A percentile compares a stretch with the other conserved stretches of the same genome.
These are phyloP conservation scores for Scenedesmus sp. DNA, from an alignment of 163 green algal genomes.

Conservation along the genomic window DNA sequence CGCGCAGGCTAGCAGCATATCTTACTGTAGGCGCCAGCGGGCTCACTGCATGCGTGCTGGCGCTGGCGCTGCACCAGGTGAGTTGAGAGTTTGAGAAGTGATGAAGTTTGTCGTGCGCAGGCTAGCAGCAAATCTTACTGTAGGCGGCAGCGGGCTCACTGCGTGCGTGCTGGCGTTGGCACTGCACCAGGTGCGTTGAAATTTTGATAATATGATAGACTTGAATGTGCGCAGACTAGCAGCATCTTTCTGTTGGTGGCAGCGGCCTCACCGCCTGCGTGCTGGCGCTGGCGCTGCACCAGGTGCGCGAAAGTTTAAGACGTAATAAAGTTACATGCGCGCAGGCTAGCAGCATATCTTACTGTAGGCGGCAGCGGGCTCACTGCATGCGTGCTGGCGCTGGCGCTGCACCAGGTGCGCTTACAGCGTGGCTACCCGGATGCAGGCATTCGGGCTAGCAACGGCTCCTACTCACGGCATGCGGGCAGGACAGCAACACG, in stretches of 20 bases:
- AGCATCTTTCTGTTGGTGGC: constrained; percentile 62
- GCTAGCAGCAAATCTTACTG: no score
- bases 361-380: constrained; percentile 84
- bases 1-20: no score
- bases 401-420: constrained; percentile 71
- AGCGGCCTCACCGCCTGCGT: constrained; percentile 95
- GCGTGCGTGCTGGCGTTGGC: constrained; percentile 93
- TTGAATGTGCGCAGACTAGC: neutral
- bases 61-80: constrained; percentile 76
- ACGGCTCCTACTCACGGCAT: constrained; percentile 38
- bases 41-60: constrained; percentile 94
- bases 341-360: no score
- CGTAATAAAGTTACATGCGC: neutral
- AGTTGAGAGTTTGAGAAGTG: neutral
- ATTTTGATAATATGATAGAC: no score
- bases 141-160: constrained; percentile 91
- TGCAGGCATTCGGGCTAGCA: no score
- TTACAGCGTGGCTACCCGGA: no score
- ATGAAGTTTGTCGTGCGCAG: neutral
- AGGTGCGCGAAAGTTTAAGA: no score
- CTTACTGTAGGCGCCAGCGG: constrained; percentile 79
- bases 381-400: constrained; percentile 93
- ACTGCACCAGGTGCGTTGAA: constrained; percentile 52
- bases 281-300: constrained; percentile 83
- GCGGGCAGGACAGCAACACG: constrained; percentile 69